Evolutionary conservation across 768 basidiomycete genomes (phyloP).

Genomic region (Tephrocybe sp.): DNA sequence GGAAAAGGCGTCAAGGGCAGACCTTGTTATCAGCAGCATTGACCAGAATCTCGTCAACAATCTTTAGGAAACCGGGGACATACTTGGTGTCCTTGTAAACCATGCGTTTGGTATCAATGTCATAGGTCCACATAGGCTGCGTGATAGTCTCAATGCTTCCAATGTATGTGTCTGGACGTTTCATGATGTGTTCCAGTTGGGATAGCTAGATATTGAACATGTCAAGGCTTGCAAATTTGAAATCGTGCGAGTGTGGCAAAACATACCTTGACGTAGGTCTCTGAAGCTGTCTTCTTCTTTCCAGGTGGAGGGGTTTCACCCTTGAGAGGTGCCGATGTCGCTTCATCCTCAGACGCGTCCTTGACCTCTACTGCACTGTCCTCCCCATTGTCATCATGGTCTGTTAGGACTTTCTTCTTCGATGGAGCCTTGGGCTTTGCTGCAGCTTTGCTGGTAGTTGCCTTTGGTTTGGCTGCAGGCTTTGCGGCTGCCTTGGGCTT

Average conservation of each 20-base stretch:
- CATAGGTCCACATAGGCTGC: constrained; percentile 92
- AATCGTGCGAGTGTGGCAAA: background rate
- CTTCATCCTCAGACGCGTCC: constrained; percentile 40
- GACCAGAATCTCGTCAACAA: constrained; percentile 97
- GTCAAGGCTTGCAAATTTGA: background rate
- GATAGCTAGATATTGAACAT: constrained; percentile 56
- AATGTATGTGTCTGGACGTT: constrained; percentile 93
- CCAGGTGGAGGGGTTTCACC: constrained; percentile 25
- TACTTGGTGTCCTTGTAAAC: constrained; percentile 79
- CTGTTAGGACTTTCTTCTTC: constrained; percentile 71
- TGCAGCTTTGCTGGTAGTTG: constrained; percentile 37
- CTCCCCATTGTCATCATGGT: constrained; percentile 63
- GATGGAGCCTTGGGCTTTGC: constrained; percentile 49
- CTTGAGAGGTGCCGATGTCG: constrained; percentile 21
- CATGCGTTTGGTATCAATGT: constrained; percentile 82
- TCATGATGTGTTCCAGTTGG: constrained; percentile 91
- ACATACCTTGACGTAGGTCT: constrained; percentile 85
- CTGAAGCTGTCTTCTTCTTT: constrained; percentile 87
- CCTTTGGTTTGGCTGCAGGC: constrained; percentile 40
- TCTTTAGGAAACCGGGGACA: constrained; percentile 99
- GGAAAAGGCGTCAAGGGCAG: constrained; percentile 18
- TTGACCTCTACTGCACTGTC: constrained; percentile 38
- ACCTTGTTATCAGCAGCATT: constrained; percentile 99
- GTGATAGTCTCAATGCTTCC: constrained; percentile 90
- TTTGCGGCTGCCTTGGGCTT: constrained; percentile 42